Percentiles rank a stretch among this genome's conserved stretches.
Conservation (phyloP, 495 filamentous ascomycete genomes). For the Ramalina peruviana region DNA sequence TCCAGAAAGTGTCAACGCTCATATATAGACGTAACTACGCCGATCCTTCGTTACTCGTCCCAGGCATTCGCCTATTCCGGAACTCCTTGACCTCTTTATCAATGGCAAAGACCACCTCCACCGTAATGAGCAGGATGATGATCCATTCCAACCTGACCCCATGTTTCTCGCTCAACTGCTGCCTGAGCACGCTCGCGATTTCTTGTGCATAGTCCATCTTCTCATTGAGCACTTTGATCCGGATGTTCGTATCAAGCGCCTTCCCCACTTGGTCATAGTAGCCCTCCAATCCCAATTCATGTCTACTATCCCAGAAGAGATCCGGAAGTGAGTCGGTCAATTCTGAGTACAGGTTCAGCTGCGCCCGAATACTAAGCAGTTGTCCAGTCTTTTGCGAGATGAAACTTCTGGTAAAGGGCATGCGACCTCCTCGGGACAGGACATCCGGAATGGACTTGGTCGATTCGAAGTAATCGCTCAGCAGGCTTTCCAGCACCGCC, state of each 20-base stretch:
- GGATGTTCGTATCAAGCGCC: constrained; percentile 79
- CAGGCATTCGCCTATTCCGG: background rate
- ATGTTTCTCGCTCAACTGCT: constrained; percentile 81
- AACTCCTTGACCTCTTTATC: constrained; percentile 33
- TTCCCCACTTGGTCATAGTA: constrained; percentile 90
- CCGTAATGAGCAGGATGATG: constrained; percentile 84
- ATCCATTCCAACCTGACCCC: constrained; percentile 86
- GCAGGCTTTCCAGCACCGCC: constrained; percentile 77
- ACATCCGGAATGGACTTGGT: constrained; percentile 66
- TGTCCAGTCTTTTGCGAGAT: constrained; percentile 90
- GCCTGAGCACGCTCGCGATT: constrained; percentile 78
- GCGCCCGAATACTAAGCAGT: constrained; percentile 76
- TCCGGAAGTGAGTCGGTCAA: constrained; percentile 91
- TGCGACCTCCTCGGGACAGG: constrained; percentile 46
- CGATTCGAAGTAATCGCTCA: constrained; percentile 70
- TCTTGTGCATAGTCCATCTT: constrained; percentile 97
- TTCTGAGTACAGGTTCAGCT: constrained; percentile 93
- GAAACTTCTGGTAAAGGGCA: constrained; percentile 60
- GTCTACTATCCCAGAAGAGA: constrained; percentile 87
- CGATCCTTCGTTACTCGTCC: no score
- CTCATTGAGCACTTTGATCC: constrained; percentile 85
- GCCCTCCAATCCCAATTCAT: constrained; percentile 75
- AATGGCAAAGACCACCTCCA: constrained; percentile 71
- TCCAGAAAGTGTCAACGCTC: no score
- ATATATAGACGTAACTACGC: no score